Percentiles rank a stretch among this genome's conserved stretches.
Conservation (phyloP, 1,139 yeast genomes). For the Candida sanyaensis region DNA sequence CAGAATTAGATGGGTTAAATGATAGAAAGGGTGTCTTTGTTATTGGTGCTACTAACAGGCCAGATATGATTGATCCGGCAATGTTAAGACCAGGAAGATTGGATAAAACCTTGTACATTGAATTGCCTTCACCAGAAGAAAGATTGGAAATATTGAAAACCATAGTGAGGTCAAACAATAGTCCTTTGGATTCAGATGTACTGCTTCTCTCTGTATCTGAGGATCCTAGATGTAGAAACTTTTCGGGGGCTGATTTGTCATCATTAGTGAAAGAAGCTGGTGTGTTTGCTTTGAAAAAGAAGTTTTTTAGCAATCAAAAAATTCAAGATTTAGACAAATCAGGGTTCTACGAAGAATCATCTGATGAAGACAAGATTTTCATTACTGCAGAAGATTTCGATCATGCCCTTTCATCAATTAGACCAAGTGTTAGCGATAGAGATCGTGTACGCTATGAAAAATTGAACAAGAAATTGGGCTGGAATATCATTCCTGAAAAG, state of each 20-base stretch:
- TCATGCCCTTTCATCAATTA: slow-evolving; percentile 69
- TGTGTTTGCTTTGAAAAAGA: slow-evolving; percentile 76
- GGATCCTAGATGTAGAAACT: slow-evolving; percentile 81
- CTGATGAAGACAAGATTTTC: slow-evolving; percentile 38
- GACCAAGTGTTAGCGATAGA: slow-evolving; percentile 88
- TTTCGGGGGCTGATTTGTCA: slow-evolving; percentile 94
- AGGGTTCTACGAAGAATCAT: slow-evolving; percentile 36
- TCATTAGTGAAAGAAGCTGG: slow-evolving; percentile 93
- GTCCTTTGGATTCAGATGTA: slow-evolving; percentile 72
- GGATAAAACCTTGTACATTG: slow-evolving; percentile 90
- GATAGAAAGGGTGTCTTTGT: slow-evolving; percentile 93
- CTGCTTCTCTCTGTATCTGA: slow-evolving; percentile 63
- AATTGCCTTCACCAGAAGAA: slow-evolving; percentile 78
- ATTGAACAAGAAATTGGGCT: slow-evolving; percentile 60
- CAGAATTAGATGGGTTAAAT: slow-evolving; percentile 92
- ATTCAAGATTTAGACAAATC: slow-evolving; percentile 52
- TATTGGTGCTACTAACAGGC: slow-evolving; percentile 95
- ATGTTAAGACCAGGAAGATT: slow-evolving; percentile 97
- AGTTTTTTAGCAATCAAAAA: slow-evolving; percentile 55
- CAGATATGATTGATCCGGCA: slow-evolving; percentile 98
- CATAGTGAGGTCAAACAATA: slow-evolving; percentile 65
- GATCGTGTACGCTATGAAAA: slow-evolving; percentile 79
- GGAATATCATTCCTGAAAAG: slow-evolving; percentile 35
- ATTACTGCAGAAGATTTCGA: slow-evolving; percentile 72
- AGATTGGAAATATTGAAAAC: slow-evolving; percentile 81